phyloP scores from a whole-genome alignment of 371 early-diverging fungal genomes.

The Mucor circinelloides region DNA sequence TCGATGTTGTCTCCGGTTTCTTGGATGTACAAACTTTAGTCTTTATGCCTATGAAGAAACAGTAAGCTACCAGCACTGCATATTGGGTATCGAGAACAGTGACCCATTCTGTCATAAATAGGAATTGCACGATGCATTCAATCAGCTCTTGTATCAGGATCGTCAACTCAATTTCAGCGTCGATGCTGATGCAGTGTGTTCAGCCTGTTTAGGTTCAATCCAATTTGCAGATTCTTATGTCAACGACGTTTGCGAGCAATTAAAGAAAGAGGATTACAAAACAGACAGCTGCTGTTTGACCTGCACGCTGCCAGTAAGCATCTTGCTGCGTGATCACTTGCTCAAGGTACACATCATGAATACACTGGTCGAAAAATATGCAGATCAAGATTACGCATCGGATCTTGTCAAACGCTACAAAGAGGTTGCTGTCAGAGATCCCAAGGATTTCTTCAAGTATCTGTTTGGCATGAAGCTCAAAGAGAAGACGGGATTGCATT shows the following conservation, averaged over 20 bases:
- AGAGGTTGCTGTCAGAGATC: slow-evolving; percentile 29
- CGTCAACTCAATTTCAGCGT: neutral
- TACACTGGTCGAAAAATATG: neutral
- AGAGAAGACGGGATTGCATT: slow-evolving; percentile 25
- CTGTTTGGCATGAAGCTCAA: slow-evolving; percentile 41
- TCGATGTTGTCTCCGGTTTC: slow-evolving; percentile 43
- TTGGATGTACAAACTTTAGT: slow-evolving; percentile 24
- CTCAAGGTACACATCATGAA: slow-evolving; percentile 28
- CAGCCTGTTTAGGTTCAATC: slow-evolving; percentile 53
- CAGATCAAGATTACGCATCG: neutral
- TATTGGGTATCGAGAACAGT: neutral
- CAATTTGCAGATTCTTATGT: slow-evolving; percentile 45
- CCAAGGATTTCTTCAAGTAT: slow-evolving; percentile 54
- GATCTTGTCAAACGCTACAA: slow-evolving; percentile 8
- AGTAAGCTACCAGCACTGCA: neutral
- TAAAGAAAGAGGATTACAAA: slow-evolving; percentile 41
- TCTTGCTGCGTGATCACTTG: slow-evolving; percentile 56
- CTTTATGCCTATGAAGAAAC: slow-evolving; percentile 29
- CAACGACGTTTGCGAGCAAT: slow-evolving; percentile 26
- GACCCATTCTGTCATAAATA: neutral
- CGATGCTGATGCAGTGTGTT: slow-evolving; percentile 24
- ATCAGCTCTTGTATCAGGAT: neutral
- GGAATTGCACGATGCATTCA: slow-evolving; percentile 22
- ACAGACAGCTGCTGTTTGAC: slow-evolving; percentile 43
- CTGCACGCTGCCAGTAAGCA: slow-evolving; percentile 55